Percentiles rank a stretch among this genome's conserved stretches.
Conservation (phyloP, 345 rosid species). For the Eucalyptus tenuipes region DNA sequence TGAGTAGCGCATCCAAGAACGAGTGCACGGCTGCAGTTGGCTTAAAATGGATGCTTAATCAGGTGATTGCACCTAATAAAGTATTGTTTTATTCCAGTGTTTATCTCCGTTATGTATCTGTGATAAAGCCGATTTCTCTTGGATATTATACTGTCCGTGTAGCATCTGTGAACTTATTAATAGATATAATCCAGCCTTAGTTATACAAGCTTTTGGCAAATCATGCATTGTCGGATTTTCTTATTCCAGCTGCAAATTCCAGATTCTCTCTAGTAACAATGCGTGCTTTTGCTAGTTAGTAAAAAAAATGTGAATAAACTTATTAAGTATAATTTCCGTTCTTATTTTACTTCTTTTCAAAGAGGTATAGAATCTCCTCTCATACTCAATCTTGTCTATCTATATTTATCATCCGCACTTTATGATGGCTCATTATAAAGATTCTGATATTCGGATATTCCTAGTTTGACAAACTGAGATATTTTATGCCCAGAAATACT, state of each 20-base stretch:
- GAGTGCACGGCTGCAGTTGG: constrained; percentile 98
- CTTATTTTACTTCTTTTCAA: not conserved
- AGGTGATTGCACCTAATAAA: constrained; percentile 28
- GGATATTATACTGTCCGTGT: not conserved
- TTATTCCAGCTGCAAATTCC: not conserved
- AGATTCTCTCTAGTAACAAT: not conserved
- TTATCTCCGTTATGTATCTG: not conserved
- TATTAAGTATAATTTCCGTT: not conserved
- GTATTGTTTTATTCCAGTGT: accelerated
- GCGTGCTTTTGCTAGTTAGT: not conserved
- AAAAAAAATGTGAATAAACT: not conserved
- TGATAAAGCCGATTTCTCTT: not conserved
- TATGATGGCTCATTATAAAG: not conserved
- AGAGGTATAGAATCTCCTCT: not conserved
- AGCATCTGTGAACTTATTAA: not conserved
- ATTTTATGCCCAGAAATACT: not conserved
- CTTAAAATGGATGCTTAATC: constrained; percentile 99
- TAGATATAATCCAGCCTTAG: not conserved
- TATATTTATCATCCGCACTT: not conserved
- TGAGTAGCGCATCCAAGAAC: constrained; percentile 94
- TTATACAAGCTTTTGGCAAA: not conserved
- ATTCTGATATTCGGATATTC: not conserved
- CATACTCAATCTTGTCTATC: not conserved
- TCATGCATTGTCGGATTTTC: not conserved
- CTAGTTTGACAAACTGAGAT: not conserved